Conservation (phyloP, 495 filamentous ascomycete genomes). For the Penicillium tannophilum region DNA sequence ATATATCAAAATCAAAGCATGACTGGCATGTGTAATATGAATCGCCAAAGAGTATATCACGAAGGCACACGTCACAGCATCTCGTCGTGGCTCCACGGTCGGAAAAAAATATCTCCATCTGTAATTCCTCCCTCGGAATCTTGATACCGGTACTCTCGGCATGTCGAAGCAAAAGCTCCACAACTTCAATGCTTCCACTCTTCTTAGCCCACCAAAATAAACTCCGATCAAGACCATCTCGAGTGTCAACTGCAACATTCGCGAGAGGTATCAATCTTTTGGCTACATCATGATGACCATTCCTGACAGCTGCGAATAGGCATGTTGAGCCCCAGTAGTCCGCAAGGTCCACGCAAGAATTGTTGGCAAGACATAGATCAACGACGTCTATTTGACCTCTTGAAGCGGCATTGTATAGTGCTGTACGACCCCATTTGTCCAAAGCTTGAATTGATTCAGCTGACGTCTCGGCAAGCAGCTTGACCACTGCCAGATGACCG, state of each 20-base stretch:
- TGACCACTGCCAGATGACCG: background rate
- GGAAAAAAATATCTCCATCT: background rate
- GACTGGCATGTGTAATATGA: background rate
- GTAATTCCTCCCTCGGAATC: background rate
- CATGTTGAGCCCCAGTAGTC: background rate
- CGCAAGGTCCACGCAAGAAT: background rate
- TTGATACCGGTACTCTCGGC: background rate
- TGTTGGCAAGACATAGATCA: background rate
- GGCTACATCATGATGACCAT: background rate
- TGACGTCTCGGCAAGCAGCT: background rate
- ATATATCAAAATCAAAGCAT: constrained; percentile 6
- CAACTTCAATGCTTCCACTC: background rate
- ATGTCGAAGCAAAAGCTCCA: background rate
- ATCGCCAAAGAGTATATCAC: background rate
- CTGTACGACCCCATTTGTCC: background rate
- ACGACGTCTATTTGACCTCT: background rate
- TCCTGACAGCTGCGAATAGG: background rate
- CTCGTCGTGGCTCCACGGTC: background rate
- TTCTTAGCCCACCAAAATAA: constrained; percentile 9
- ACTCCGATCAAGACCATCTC: background rate
- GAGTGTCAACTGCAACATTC: background rate
- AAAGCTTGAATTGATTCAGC: background rate
- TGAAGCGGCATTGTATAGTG: background rate
- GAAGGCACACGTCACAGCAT: constrained; percentile 2
- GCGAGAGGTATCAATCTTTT: background rate